Evolutionary conservation across 2,329 filamentous ascomycete genomes (phyloP).

Genomic region (Orbilia ellipsospora): DNA sequence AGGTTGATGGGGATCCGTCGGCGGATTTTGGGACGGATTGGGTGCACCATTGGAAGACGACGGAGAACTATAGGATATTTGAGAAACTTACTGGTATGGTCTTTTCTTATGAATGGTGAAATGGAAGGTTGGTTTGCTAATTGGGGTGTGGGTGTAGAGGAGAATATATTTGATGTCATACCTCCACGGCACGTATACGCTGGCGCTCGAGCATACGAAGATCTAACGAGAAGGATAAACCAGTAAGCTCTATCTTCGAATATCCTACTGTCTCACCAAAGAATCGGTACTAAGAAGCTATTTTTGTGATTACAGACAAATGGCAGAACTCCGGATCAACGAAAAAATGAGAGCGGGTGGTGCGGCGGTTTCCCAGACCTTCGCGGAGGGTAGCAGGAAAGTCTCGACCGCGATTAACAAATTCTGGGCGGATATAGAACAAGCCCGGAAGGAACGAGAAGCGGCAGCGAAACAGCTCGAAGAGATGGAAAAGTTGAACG

Average conservation of each 20-base stretch:
- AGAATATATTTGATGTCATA: constrained; percentile 87
- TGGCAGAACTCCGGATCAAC: constrained; percentile 92
- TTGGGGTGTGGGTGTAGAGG: constrained; percentile 73
- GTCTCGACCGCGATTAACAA: constrained; percentile 87
- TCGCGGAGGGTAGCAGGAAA: constrained; percentile 88
- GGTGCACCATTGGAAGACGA: constrained; percentile 85
- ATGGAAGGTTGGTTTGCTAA: neutral
- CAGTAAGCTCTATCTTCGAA: constrained; percentile 65
- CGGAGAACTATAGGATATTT: constrained; percentile 93
- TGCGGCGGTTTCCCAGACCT: constrained; percentile 86
- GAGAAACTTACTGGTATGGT: constrained; percentile 65
- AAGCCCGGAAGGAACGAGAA: constrained; percentile 71
- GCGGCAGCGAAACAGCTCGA: constrained; percentile 74
- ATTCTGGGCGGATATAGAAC: constrained; percentile 89
- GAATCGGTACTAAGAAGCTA: neutral
- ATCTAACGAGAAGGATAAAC: constrained; percentile 87
- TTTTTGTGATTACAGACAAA: constrained; percentile 68
- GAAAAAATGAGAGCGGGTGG: constrained; percentile 85
- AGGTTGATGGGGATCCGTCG: constrained; percentile 80
- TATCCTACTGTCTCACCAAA: neutral
- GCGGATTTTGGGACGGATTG: constrained; percentile 85
- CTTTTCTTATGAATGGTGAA: constrained; percentile 12
- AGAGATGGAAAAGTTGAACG: constrained; percentile 67
- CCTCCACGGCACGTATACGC: constrained; percentile 94
- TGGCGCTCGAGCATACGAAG: constrained; percentile 90